Evolutionary conservation across 1,139 yeast genomes (phyloP), one percentile per base, ranked within the genome.

Genomic region (Geotrichum candidum): DNA sequence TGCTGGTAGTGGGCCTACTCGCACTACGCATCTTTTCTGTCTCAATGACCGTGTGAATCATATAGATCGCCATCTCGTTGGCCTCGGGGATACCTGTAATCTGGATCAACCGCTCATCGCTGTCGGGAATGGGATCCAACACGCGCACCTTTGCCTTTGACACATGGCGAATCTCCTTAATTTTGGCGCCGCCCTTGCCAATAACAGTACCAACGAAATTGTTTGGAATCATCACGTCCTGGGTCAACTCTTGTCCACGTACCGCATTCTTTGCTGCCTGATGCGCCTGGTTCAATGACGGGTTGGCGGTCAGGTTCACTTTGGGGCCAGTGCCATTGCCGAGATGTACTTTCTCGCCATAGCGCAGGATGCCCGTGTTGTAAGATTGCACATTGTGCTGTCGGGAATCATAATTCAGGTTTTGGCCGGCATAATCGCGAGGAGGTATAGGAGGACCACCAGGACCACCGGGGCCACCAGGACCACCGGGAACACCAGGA

Each of bases 131-230:
- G 76, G 69, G 71, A 57, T 87, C 90, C 66, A 83, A 87, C 60
- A 90, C 86, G 67, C 85, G 84, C 31, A 90, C 90, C 62, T 87
- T 85, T 51, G 90, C 82, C 57, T 96, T 94, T 54, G 94, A 85
- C 57, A 84, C 80, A 65, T 86, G 87, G 67, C 96, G 82, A 56
- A 90, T 86, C 65, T 88, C 90, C 70, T 86, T 88, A 63, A 90
- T 87, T 69, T 86, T 88, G 69, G 86, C 84, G 31, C 97, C 97
- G 51, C 90, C 90, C 74, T 86, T 88, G 7, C 97, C 97, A 66
- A 90, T 90, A 25, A 90, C 87, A 50, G 90, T 84, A 0, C 97
- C 97, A 57, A 90, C 92, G 73, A 81, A 86, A 55, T 83, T 82
- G 70, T 88, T 87, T 50, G 96, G 92, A 54, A 90, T 90, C 67